Percentiles rank a stretch among this genome's conserved stretches.
Evolutionary conservation across 225 moss, liverwort and hornwort species (phyloP).

Genomic region (Asterella californica): DNA sequence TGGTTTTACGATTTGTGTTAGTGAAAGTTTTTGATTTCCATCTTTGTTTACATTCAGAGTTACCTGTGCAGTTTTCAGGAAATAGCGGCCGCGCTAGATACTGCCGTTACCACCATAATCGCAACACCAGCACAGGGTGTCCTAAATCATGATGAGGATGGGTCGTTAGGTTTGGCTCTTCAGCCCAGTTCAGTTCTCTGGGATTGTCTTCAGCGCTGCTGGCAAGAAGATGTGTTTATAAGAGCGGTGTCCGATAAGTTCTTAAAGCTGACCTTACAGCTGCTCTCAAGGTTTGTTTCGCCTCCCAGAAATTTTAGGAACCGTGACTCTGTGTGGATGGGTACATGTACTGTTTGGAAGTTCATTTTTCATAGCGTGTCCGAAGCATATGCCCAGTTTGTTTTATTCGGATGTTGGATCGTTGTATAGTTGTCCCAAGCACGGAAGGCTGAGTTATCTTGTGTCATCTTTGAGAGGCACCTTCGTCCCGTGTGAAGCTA

Average conservation of each 20-base stretch:
- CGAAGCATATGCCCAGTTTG: neutral
- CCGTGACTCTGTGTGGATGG: slow-evolving; percentile 12
- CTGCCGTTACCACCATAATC: slow-evolving; percentile 47
- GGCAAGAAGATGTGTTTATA: slow-evolving; percentile 83
- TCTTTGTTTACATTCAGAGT: neutral
- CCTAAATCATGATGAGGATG: slow-evolving; percentile 41
- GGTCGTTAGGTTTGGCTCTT: slow-evolving; percentile 49
- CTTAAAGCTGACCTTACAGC: slow-evolving; percentile 67
- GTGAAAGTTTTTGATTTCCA: no score
- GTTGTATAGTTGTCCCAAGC: neutral
- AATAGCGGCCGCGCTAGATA: slow-evolving; percentile 71
- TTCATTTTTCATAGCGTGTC: neutral
- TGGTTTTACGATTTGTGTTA: no score
- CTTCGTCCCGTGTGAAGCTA: neutral
- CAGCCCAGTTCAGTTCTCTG: slow-evolving; percentile 71
- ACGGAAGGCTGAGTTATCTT: neutral
- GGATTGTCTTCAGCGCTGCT: slow-evolving; percentile 83
- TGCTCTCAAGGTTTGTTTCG: slow-evolving; percentile 61
- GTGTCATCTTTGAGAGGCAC: neutral
- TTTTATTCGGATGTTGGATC: neutral
- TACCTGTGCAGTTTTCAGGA: slow-evolving; percentile 66
- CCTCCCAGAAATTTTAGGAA: neutral
- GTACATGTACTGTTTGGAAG: neutral
- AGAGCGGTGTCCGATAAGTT: slow-evolving; percentile 83
- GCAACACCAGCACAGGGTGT: slow-evolving; percentile 38